phyloP scores from a whole-genome alignment of 306 rosid species.

The Fragaria nilgerrensis region DNA sequence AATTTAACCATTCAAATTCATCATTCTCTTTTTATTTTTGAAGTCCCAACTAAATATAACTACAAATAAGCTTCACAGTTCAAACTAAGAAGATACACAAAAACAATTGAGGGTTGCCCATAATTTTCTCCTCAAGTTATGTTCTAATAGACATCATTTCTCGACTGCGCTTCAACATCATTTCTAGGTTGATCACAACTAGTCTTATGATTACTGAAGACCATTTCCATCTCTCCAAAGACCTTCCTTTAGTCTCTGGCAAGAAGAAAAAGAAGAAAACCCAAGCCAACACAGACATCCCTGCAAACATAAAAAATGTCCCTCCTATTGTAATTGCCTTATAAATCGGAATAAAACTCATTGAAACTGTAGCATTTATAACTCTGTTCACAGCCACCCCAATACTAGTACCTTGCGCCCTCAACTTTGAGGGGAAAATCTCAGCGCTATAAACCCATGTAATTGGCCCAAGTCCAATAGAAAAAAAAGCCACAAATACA shows the following conservation, averaged over 20 bases:
- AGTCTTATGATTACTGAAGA: conserved; percentile 33
- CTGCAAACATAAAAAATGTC: conserved; percentile 68
- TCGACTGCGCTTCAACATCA: conserved; percentile 27
- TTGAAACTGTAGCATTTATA: conserved; percentile 60
- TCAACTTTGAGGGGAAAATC: conserved; percentile 68
- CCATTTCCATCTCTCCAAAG: conserved; percentile 76
- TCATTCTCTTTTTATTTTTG: too few relatives aligned
- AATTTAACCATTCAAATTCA: too few relatives aligned
- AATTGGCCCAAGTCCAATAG: conserved; percentile 70
- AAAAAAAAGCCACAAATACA: conserved; percentile 53
- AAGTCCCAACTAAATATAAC: too few relatives aligned
- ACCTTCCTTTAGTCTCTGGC: conserved; percentile 79
- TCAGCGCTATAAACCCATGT: conserved; percentile 81
- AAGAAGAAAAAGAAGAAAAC: conserved; percentile 55
- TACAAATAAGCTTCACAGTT: too few relatives aligned
- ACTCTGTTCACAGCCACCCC: conserved; percentile 77
- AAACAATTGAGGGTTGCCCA: not conserved
- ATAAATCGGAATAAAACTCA: conserved; percentile 59
- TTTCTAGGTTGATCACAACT: not conserved
- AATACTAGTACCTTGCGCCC: conserved; percentile 67
- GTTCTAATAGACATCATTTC: conserved; percentile 2
- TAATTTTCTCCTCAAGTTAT: not conserved
- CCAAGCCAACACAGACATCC: conserved; percentile 56
- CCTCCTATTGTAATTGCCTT: conserved; percentile 80
- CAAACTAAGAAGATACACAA: too few relatives aligned